Conservation (phyloP, 805 yeast genomes). For the Wickerhamiella sergipiensis region DNA sequence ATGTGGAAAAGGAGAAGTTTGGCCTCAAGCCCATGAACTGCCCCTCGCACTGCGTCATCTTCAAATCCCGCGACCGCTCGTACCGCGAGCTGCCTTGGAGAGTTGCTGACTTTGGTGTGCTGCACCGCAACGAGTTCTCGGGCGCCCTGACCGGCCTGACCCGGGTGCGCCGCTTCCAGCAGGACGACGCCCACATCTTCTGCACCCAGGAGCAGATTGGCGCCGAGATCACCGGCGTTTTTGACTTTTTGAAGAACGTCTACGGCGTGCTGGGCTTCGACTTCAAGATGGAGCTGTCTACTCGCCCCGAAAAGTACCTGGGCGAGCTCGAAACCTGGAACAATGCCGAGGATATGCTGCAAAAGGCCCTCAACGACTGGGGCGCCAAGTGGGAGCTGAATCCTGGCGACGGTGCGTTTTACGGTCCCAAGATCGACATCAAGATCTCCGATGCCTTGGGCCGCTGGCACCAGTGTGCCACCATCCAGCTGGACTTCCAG, state of each 20-base stretch:
- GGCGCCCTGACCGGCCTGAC: slow-evolving; percentile 94
- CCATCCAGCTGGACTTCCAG: slow-evolving; percentile 97
- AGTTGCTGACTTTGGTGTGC: slow-evolving; percentile 95
- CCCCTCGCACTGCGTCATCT: slow-evolving; percentile 91
- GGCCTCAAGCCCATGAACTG: slow-evolving; percentile 97
- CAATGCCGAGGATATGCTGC: slow-evolving; percentile 74
- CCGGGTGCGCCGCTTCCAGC: slow-evolving; percentile 97
- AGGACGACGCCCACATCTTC: slow-evolving; percentile 97
- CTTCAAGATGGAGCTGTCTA: slow-evolving; percentile 91
- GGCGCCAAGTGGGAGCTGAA: slow-evolving; percentile 89
- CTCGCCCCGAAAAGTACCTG: slow-evolving; percentile 92
- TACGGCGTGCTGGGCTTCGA: slow-evolving; percentile 91
- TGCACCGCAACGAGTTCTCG: slow-evolving; percentile 91
- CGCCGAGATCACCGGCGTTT: slow-evolving; percentile 65
- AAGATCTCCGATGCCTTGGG: slow-evolving; percentile 86
- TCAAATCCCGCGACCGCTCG: slow-evolving; percentile 84
- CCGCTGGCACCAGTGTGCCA: slow-evolving; percentile 99
- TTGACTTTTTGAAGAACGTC: slow-evolving; percentile 71
- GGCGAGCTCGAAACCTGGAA: slow-evolving; percentile 95
- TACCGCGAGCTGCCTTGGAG: slow-evolving; percentile 97
- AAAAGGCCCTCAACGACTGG: slow-evolving; percentile 67
- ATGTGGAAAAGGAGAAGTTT: slow-evolving; percentile 87
- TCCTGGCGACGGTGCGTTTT: slow-evolving; percentile 93
- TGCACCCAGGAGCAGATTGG: slow-evolving; percentile 87
- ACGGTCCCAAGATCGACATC: slow-evolving; percentile 97